phyloP scores from a whole-genome alignment of 129 eudicot species.

The Lonicera japonica region DNA sequence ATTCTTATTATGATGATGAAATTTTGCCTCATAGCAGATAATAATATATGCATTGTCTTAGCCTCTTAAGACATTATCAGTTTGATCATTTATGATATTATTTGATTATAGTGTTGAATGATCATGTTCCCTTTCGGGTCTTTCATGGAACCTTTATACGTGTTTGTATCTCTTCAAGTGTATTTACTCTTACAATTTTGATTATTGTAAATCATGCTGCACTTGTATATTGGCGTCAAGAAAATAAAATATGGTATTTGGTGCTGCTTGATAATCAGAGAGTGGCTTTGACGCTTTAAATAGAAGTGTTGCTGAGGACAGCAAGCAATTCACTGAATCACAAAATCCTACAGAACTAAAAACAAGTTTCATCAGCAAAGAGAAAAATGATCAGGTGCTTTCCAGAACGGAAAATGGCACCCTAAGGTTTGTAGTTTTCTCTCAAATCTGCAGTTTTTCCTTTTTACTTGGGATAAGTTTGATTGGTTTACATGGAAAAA shows the following conservation, averaged over 20 bases:
- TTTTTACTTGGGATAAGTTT: conserved; percentile 5
- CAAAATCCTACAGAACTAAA: conserved; percentile 18
- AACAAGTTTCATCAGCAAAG: conserved; percentile 12
- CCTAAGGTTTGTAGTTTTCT: conserved; percentile 33
- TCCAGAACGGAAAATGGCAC: conserved; percentile 18
- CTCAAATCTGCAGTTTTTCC: conserved; percentile 3
- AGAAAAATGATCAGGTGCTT: conserved; percentile 14
- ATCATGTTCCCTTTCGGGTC: too few relatives aligned
- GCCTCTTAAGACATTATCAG: too few relatives aligned
- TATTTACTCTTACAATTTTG: too few relatives aligned
- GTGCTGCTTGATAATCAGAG: conserved; percentile 38
- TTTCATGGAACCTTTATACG: too few relatives aligned
- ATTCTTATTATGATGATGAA: too few relatives aligned
- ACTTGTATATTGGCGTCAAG: neutral
- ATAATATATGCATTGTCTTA: too few relatives aligned
- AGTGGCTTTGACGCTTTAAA: conserved; percentile 22
- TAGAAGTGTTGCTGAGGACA: conserved; percentile 11
- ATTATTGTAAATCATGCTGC: too few relatives aligned
- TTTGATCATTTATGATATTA: too few relatives aligned
- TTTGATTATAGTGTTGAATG: too few relatives aligned
- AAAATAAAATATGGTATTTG: conserved; percentile 6
- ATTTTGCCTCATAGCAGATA: too few relatives aligned
- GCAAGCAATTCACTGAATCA: conserved; percentile 10
- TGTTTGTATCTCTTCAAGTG: too few relatives aligned
- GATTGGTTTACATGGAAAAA: too few relatives aligned